Percentiles rank a stretch among this genome's conserved stretches.
phyloP scores from a whole-genome alignment of 805 yeast genomes.

The Candida peoriensis region DNA sequence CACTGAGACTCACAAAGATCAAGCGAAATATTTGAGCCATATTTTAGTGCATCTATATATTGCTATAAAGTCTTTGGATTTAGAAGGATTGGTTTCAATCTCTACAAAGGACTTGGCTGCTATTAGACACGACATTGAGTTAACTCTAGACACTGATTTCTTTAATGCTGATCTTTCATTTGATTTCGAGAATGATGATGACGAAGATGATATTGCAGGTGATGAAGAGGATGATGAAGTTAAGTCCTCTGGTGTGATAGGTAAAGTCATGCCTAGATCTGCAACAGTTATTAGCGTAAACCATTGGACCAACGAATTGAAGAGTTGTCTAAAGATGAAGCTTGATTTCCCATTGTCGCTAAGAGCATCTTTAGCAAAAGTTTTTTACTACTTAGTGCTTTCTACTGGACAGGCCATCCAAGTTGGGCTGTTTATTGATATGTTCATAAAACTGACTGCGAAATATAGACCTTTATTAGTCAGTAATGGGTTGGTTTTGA shows the following conservation, averaged over 20 bases:
- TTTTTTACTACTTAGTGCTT: conserved; percentile 67
- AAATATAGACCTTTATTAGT: conserved; percentile 27
- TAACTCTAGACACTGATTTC: conserved; percentile 51
- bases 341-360: conserved; percentile 69
- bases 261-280: conserved; percentile 57
- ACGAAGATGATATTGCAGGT: conserved; percentile 37
- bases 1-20: conserved; percentile 63
- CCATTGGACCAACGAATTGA: conserved; percentile 84
- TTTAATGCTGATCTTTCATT: conserved; percentile 33
- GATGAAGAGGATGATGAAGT: conserved; percentile 33
- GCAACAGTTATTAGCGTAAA: conserved; percentile 71
- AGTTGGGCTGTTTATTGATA: conserved; percentile 53
- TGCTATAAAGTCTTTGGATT: conserved; percentile 69
- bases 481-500: conserved; percentile 28
- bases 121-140: conserved; percentile 34
- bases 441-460: conserved; percentile 53
- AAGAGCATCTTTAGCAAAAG: conserved; percentile 56
- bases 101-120: conserved; percentile 63
- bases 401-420: conserved; percentile 68
- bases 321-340: conserved; percentile 72
- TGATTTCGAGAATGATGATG: conserved; percentile 31
- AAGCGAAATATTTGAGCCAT: conserved; percentile 68
- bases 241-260: conserved; percentile 40
- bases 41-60: conserved; percentile 77
- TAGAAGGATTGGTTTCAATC: conserved; percentile 63